These are phyloP conservation scores for Colletotrichum sp. DNA, from an alignment of 2,329 filamentous ascomycete genomes.

Conservation along the genomic window DNA sequence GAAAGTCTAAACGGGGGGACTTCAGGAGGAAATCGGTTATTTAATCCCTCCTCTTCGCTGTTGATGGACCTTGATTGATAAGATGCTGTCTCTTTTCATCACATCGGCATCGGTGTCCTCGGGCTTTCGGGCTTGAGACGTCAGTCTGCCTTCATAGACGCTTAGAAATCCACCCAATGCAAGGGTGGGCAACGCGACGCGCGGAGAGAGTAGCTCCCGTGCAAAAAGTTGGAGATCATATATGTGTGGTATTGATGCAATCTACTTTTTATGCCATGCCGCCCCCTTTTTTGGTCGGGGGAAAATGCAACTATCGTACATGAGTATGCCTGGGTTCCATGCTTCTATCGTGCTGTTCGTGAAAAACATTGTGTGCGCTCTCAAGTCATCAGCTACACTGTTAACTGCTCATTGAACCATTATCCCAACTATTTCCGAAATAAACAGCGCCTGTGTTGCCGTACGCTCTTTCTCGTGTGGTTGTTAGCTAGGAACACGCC, in stretches of 20 bases:
- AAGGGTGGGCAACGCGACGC: not conserved
- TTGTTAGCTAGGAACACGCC: not conserved
- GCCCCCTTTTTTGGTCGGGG: not conserved
- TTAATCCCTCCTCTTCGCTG: not conserved
- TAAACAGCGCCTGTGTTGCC: not conserved
- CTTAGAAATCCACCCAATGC: not conserved
- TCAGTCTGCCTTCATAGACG: not conserved
- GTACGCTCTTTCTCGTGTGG: not conserved
- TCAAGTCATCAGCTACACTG: not conserved
- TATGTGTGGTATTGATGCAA: not conserved
- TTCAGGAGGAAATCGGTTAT: not conserved
- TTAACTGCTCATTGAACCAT: not conserved
- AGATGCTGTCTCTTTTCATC: not conserved
- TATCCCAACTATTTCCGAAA: not conserved
- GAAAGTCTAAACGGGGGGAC: not conserved
- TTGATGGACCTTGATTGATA: not conserved
- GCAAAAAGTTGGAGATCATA: not conserved
- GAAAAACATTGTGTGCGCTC: not conserved
- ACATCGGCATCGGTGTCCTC: not conserved
- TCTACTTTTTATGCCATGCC: not conserved
- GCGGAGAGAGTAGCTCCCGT: not conserved
- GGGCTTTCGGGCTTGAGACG: not conserved
- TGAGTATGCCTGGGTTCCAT: not conserved
- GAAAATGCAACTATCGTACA: not conserved
- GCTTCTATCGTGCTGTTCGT: slow-evolving; percentile 3